Conservation (phyloP, 2,329 filamentous ascomycete species). For the Penicillium italicum region DNA sequence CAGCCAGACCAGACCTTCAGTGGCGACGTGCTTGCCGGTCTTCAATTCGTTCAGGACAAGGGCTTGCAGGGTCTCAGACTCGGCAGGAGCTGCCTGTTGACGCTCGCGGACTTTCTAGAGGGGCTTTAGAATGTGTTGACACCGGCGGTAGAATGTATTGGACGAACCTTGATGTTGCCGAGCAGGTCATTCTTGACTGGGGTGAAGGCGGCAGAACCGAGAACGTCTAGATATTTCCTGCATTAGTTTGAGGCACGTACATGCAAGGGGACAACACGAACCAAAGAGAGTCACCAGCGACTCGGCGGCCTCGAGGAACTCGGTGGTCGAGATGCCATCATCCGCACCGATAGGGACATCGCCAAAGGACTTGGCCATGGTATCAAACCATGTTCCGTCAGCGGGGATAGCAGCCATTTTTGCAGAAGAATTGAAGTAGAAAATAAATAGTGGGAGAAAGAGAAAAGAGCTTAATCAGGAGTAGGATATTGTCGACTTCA, state of each 20-base stretch:
- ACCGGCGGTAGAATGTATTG: background rate
- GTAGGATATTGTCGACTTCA: slow-evolving; percentile 21
- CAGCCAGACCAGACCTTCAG: slow-evolving; percentile 89
- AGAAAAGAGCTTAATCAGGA: slow-evolving; percentile 8
- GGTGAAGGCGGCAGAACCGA: slow-evolving; percentile 71
- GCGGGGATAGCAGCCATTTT: slow-evolving; percentile 50
- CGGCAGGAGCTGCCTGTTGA: slow-evolving; percentile 69
- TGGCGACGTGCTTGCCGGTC: slow-evolving; percentile 80
- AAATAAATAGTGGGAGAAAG: slow-evolving; percentile 6
- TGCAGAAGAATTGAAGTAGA: slow-evolving; percentile 6
- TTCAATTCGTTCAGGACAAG: slow-evolving; percentile 85
- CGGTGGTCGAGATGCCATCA: slow-evolving; percentile 73
- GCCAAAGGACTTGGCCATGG: slow-evolving; percentile 76
- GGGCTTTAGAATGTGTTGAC: slow-evolving; percentile 12
- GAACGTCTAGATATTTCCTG: slow-evolving; percentile 47
- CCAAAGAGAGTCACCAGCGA: slow-evolving; percentile 83
- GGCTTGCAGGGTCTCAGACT: slow-evolving; percentile 80
- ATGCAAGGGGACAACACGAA: slow-evolving; percentile 38
- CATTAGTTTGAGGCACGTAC: slow-evolving; percentile 7
- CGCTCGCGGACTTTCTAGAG: slow-evolving; percentile 81
- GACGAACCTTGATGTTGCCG: slow-evolving; percentile 79
- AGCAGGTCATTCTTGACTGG: slow-evolving; percentile 89
- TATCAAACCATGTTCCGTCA: slow-evolving; percentile 79
- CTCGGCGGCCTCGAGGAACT: slow-evolving; percentile 91
- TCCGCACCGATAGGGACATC: slow-evolving; percentile 74